Evolutionary conservation across 805 yeast genomes (phyloP), one percentile per base, ranked within the genome.

Genomic region (Hermanozyma aechmeae): DNA sequence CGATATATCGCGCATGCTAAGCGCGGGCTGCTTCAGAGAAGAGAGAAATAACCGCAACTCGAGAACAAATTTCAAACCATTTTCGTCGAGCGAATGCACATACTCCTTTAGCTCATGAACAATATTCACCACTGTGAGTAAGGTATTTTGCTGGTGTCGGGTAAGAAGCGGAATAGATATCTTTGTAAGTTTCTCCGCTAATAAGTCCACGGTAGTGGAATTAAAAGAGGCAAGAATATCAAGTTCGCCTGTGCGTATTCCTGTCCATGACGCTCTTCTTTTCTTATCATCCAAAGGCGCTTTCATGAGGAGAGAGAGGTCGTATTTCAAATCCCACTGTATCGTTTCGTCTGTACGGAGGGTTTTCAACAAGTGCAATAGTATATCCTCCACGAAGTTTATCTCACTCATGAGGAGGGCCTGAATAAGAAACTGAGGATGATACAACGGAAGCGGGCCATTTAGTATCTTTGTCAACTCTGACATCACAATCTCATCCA

Each of bases 381-480:
- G 45, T 1, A 87, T 62, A 22, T 63, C 66, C 35, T 73, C 66
- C 2, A 75, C 87, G 2, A 73, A 45, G 8, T 58, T 55, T 10
- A 69, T 38, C 37, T 78, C 75, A 16, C 76, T 78, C 39, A 73
- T 68, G 42, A 79, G 76, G 13, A 87, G 50, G 4, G 77, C 59
- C 50, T 87, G 95, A 25, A 85, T 76, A 27, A 87, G 52, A 30
- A 84, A 68, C 50, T 86, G 95, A 0, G 97, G 97, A 46, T 89
- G 96, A 42, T 83, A 87, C 1, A 85, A 56, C 0, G 96, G 96
- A 11, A 89, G 51, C 0, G 93, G 92, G 18, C 96, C 96, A 55
- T 87, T 87, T 31, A 87, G 56, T 4, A 86, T 77, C 11, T 83
- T 61, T 28, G 79, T 81, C 33, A 87, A 61, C 40, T 79, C 80